phyloP scores from a whole-genome alignment of 495 filamentous ascomycete species.

The Penicillium argentinense region DNA sequence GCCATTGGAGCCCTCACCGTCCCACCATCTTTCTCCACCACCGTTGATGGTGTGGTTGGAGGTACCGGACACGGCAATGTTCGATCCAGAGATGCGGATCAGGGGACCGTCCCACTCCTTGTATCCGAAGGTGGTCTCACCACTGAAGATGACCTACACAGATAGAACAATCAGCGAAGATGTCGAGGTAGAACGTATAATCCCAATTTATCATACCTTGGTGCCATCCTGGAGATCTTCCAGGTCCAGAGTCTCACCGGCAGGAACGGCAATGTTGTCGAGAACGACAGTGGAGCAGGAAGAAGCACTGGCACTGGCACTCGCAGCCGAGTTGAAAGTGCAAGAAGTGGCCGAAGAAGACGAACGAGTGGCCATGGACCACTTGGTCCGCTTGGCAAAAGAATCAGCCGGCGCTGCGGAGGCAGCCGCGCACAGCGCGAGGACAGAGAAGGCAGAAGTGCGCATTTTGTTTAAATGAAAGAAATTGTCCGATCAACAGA shows the following conservation, averaged over 20 bases:
- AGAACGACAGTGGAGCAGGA: conserved; percentile 54
- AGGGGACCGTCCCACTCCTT: conserved; percentile 53
- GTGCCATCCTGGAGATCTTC: conserved; percentile 45
- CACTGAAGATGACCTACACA: conserved; percentile 56
- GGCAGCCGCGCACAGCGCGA: conserved; percentile 26
- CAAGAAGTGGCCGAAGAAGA: conserved; percentile 35
- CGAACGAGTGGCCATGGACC: conserved; percentile 10
- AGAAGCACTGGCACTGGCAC: conserved; percentile 43
- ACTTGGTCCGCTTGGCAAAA: conserved; percentile 38
- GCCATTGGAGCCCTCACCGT: conserved; percentile 52
- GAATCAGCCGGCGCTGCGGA: conserved; percentile 29
- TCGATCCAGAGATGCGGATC: conserved; percentile 45
- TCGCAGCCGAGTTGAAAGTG: conserved; percentile 48
- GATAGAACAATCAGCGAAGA: conserved; percentile 66
- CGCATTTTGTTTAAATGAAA: conserved; percentile 18
- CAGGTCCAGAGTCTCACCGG: conserved; percentile 53
- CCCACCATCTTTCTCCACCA: conserved; percentile 51
- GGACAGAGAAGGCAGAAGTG: conserved; percentile 15
- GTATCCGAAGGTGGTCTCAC: conserved; percentile 54
- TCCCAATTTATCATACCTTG: conserved; percentile 37
- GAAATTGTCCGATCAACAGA: conserved; percentile 19
- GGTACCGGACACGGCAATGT: conserved; percentile 45
- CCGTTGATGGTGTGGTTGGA: conserved; percentile 42
- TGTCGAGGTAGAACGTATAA: conserved; percentile 54
- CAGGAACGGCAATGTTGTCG: conserved; percentile 48